Percentiles rank a stretch among this genome's conserved stretches.
These are phyloP conservation scores for Nicotiana sylvestris DNA, from an alignment of 257 asterid species.

Conservation along the genomic window DNA sequence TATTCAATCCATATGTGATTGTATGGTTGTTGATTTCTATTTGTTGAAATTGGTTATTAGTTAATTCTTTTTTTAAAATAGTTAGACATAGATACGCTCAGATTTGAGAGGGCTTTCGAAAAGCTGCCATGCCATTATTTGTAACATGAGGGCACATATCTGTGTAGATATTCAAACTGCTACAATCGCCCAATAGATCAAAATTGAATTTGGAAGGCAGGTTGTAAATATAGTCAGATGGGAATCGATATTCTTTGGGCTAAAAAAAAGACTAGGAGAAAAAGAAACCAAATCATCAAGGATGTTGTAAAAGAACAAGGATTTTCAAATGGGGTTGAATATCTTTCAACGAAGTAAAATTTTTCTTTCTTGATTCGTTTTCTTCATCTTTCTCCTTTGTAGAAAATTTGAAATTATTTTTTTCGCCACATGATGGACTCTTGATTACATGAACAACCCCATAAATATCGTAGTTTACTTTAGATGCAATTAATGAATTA, in stretches of 20 bases:
- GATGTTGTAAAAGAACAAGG: not conserved
- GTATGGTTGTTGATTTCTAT: too few species aligned
- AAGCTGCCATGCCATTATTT: not conserved
- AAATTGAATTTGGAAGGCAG: constrained; percentile 6
- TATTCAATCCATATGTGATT: too few species aligned
- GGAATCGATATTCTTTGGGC: constrained; percentile 4
- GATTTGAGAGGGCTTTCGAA: too few species aligned
- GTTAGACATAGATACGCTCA: too few species aligned
- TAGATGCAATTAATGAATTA: too few species aligned
- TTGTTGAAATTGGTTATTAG: too few species aligned
- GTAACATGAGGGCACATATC: constrained; percentile 13
- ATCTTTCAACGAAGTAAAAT: not conserved
- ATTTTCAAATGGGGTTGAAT: constrained; percentile 4
- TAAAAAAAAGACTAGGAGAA: not conserved
- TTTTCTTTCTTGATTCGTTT: not conserved
- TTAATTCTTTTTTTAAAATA: too few species aligned
- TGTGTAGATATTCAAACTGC: constrained; percentile 6
- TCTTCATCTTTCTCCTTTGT: constrained; percentile 3
- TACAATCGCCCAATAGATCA: not conserved
- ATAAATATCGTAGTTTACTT: too few species aligned
- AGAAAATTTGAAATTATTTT: not conserved
- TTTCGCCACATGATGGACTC: constrained; percentile 7
- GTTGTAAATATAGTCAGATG: not conserved
- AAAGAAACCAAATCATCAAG: constrained; percentile 8
- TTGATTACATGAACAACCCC: too few species aligned